A percentile compares a stretch with the other conserved stretches of the same genome.
Evolutionary conservation across 2,329 filamentous ascomycete species (phyloP).

Genomic region (Fusarium sp.): DNA sequence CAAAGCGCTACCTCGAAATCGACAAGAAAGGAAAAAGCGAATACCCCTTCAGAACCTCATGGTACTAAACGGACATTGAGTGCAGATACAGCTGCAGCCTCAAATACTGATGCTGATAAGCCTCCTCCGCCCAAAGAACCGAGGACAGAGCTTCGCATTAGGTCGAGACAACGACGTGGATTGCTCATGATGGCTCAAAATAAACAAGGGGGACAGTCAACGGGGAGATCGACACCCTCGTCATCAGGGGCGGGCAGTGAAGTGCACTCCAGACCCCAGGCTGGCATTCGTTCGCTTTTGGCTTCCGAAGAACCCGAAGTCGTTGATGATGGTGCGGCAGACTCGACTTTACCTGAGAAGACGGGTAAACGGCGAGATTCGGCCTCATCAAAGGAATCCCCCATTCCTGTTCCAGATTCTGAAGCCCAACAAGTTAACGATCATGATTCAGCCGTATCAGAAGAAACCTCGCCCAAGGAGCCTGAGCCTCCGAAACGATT

Average conservation of each 20-base stretch:
- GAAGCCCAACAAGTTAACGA: not conserved
- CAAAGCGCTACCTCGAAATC: not conserved
- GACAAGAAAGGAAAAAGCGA: not conserved
- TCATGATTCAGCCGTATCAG: not conserved
- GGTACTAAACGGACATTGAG: conserved; percentile 24
- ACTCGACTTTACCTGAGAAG: not conserved
- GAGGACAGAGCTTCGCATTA: conserved; percentile 64
- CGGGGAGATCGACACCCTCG: not conserved
- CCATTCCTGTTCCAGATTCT: conserved; percentile 1
- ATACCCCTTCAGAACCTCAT: not conserved
- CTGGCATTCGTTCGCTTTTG: not conserved
- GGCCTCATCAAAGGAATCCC: not conserved
- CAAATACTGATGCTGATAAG: not conserved
- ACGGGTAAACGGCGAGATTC: not conserved
- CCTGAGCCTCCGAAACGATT: not conserved
- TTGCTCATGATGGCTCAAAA: conserved; percentile 63
- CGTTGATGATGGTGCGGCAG: not conserved
- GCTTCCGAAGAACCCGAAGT: conserved; percentile 5
- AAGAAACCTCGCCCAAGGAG: not conserved
- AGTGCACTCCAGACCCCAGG: not conserved
- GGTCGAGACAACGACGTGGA: conserved; percentile 63
- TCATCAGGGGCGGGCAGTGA: not conserved
- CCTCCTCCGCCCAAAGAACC: conserved; percentile 45
- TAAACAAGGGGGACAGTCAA: conserved; percentile 20
- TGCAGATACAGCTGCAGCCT: not conserved